These are phyloP conservation scores for Gremmenia infestans DNA, from an alignment of 2,329 filamentous ascomycete species.

Conservation along the genomic window DNA sequence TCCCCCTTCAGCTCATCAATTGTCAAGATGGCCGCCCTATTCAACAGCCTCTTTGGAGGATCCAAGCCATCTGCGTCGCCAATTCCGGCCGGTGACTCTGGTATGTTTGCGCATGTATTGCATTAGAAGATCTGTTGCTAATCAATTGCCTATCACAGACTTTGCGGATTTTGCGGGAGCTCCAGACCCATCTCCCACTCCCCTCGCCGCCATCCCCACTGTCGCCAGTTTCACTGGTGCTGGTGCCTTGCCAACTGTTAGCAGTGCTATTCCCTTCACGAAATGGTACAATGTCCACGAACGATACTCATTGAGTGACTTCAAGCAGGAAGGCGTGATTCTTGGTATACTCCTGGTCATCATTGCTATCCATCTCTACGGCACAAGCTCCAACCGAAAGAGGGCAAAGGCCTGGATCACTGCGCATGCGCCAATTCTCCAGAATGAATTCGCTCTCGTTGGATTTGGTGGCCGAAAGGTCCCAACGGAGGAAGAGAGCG, in stretches of 20 bases:
- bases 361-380: slow-evolving; percentile 74
- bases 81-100: slow-evolving; percentile 53
- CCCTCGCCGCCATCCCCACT: slow-evolving; percentile 40
- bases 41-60: slow-evolving; percentile 62
- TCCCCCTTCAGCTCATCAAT: slow-evolving; percentile 2
- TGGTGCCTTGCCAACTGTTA: slow-evolving; percentile 38
- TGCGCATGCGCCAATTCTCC: slow-evolving; percentile 66
- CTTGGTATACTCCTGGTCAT: slow-evolving; percentile 70
- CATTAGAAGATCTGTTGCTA: slow-evolving; percentile 4
- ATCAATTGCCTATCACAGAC: slow-evolving; percentile 49
- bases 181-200: slow-evolving; percentile 57
- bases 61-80: slow-evolving; percentile 53
- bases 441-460: slow-evolving; percentile 79
- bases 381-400: slow-evolving; percentile 70
- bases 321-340: slow-evolving; percentile 81
- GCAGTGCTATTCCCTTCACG: slow-evolving; percentile 64
- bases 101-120: slow-evolving; percentile 41
- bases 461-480: slow-evolving; percentile 62
- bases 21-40: slow-evolving; percentile 29
- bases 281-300: slow-evolving; percentile 98
- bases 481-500: slow-evolving; percentile 40
- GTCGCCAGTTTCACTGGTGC: slow-evolving; percentile 44
- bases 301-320: slow-evolving; percentile 77
- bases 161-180: slow-evolving; percentile 90
- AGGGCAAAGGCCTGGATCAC: slow-evolving; percentile 78